A percentile compares a stretch with the other conserved stretches of the same genome.
Evolutionary conservation across 768 basidiomycete genomes (phyloP).

Genomic region (Macrocybe gigantea): DNA sequence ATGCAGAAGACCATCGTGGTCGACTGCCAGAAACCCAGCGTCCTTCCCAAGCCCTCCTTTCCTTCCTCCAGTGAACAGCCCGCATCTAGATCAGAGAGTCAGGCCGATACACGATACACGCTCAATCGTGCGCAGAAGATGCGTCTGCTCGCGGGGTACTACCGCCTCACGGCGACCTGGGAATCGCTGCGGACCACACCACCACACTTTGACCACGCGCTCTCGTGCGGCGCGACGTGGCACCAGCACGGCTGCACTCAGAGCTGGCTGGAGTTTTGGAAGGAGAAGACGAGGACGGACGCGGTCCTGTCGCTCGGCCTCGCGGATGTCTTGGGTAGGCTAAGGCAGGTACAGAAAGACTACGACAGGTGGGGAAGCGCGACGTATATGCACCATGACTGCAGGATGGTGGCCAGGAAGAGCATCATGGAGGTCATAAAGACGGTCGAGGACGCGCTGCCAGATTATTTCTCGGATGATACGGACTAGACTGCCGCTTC

Average conservation of each 20-base stretch:
- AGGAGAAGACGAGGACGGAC: constrained; percentile 64
- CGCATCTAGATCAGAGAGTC: constrained; percentile 17
- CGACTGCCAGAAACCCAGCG: constrained; percentile 4
- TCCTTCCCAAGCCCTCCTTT: background rate
- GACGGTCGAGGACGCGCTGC: constrained; percentile 50
- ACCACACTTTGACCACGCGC: constrained; percentile 58
- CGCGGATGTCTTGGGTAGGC: constrained; percentile 63
- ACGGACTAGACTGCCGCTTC: constrained; percentile 2
- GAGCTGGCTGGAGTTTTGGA: constrained; percentile 77
- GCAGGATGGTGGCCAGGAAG: constrained; percentile 51
- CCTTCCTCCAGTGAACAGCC: background rate
- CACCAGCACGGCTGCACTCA: constrained; percentile 68
- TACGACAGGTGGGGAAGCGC: constrained; percentile 67
- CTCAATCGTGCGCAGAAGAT: constrained; percentile 54
- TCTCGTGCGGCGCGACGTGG: constrained; percentile 62
- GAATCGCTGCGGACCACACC: constrained; percentile 54
- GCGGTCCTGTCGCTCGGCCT: constrained; percentile 51
- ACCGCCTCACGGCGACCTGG: constrained; percentile 63
- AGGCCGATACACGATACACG: constrained; percentile 35
- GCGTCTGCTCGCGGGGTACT: constrained; percentile 64
- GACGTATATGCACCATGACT: constrained; percentile 79
- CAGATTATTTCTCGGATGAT: constrained; percentile 53
- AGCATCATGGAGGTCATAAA: constrained; percentile 51
- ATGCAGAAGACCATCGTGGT: constrained; percentile 56
- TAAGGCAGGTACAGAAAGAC: constrained; percentile 58